Conservation (phyloP, 257 asterid genomes). For the Orobanche coerulescens region DNA sequence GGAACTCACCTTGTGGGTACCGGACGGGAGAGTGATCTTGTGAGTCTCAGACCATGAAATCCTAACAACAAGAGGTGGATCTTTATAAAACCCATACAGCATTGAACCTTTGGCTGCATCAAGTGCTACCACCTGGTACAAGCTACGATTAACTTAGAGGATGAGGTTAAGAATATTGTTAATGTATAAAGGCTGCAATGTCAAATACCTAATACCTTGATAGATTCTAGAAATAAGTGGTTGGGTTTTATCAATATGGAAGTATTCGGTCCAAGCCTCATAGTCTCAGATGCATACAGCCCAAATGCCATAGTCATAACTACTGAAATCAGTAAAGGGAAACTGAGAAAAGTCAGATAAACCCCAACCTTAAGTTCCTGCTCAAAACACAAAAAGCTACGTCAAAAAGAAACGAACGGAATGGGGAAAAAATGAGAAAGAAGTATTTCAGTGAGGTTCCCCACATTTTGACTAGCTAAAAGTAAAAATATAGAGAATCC, state of each 20-base stretch:
- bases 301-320: conserved; percentile 55
- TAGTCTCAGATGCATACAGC: conserved; percentile 51
- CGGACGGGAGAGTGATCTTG: conserved; percentile 34
- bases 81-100: conserved; percentile 49
- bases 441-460: not conserved
- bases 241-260: conserved; percentile 62
- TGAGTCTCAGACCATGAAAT: conserved; percentile 57
- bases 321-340: conserved; percentile 35
- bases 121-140: conserved; percentile 51
- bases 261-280: conserved; percentile 67
- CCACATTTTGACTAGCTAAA: not conserved
- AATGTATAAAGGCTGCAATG: conserved; percentile 5
- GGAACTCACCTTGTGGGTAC: conserved; percentile 56
- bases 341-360: not conserved
- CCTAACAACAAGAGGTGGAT: conserved; percentile 51
- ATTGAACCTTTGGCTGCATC: conserved; percentile 35
- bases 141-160: conserved; percentile 20
- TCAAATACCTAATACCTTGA: conserved; percentile 46
- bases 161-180: not conserved
- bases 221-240: conserved; percentile 48
- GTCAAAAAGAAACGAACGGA: not conserved
- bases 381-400: not conserved
- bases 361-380: conserved; percentile 2
- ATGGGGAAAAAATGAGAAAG: not conserved
- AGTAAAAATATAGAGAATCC: not conserved